Evolutionary conservation across 768 basidiomycete genomes (phyloP), one percentile per base, ranked within the genome.

Genomic region (Russula griseocarnosa): DNA sequence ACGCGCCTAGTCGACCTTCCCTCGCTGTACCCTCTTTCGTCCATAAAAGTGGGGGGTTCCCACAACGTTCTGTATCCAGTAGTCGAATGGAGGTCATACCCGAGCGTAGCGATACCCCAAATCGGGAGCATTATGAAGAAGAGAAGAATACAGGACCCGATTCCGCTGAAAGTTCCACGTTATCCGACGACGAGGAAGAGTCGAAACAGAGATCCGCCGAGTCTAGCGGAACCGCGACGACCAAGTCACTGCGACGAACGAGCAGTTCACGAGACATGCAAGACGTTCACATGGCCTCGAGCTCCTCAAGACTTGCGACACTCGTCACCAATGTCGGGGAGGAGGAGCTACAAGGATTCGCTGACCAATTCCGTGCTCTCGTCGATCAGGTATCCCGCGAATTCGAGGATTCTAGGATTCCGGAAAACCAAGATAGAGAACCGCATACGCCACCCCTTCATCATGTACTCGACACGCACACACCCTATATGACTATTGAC

Each of bases 321-420:
- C 38, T 40, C 8, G 24, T 9, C 7, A 47, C 54, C 16, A 30
- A 52, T 8, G 40, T 9, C 20, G 24, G 60, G 18, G 76, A 81
- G 38, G 74, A 69, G 28, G 78, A 82, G 40, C 68, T 78, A 38
- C 73, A 76, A 54, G 71, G 71, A 46, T 82, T 83, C 68, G 77
- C 76, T 3, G 81, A 83, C 62, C 78, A 78, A 24, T 86, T 86
- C 72, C 79, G 78, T 14, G 71, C 77, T 2, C 71, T 86, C 42
- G 76, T 86, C 36, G 73, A 76, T 20, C 81, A 83, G 63, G 79
- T 85, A 49, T 73, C 76, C 36, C 78, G 76, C 26, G 85, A 86
- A 67, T 78, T 82, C 1, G 84, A 84, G 32, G 80, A 79, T 2
- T 81, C 75, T 0, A 58, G 84, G 16, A 72, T 73, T 14, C 71